A percentile compares a stretch with the other conserved stretches of the same genome.
Evolutionary conservation across 345 rosid genomes (phyloP).

Genomic region (Combretum micranthum): DNA sequence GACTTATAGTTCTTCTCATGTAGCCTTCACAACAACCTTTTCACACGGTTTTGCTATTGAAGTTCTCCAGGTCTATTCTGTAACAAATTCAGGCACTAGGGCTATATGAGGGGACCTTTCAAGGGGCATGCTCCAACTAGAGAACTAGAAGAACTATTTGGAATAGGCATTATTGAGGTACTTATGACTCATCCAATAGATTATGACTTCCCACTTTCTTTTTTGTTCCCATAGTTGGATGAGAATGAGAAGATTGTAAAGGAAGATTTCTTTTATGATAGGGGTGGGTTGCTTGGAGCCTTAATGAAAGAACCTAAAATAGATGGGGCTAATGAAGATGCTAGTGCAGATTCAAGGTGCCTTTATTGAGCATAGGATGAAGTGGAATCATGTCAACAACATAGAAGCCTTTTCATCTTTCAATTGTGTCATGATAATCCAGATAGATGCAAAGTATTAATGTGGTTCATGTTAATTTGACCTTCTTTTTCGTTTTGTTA

Average conservation of each 20-base stretch:
- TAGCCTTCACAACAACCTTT: conserved; percentile 41
- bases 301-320: conserved; percentile 30
- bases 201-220: too few species aligned
- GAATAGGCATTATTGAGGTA: conserved; percentile 31
- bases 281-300: conserved; percentile 50
- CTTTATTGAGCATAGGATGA: conserved; percentile 33
- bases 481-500: too few species aligned
- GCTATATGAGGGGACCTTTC: conserved; percentile 58
- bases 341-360: conserved; percentile 29
- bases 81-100: conserved; percentile 70
- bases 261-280: conserved; percentile 43
- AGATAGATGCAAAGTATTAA: too few species aligned
- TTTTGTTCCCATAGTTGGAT: conserved; percentile 24
- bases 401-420: too few species aligned
- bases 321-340: neutral
- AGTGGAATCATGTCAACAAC: too few species aligned
- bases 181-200: neutral
- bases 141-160: conserved; percentile 30
- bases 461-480: too few species aligned
- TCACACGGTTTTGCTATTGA: conserved; percentile 59
- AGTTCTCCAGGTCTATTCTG: conserved; percentile 39
- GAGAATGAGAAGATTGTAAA: conserved; percentile 41
- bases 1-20: conserved; percentile 21
- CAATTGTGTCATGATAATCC: too few species aligned
- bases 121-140: conserved; percentile 48